A percentile compares a stretch with the other conserved stretches of the same genome.
Conservation (phyloP, 164 flowering plant genomes). For the Magnolia sinica region DNA sequence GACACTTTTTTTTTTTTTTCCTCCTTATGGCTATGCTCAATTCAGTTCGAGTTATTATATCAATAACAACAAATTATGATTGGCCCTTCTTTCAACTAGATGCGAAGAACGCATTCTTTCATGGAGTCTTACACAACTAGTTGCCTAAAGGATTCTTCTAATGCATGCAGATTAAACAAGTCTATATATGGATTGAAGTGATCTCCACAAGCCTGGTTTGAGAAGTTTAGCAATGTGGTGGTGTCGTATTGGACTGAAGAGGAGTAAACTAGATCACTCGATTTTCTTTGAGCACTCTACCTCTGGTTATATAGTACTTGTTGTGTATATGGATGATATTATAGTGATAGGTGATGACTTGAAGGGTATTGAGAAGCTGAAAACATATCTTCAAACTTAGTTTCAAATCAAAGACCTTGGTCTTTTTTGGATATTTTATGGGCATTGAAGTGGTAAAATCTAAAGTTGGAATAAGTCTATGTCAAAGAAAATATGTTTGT, state of each 20-base stretch:
- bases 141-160: background rate
- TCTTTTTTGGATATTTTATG: no score
- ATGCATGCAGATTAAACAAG: background rate
- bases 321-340: background rate
- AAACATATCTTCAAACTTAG: background rate
- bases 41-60: background rate
- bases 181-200: background rate
- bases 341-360: background rate
- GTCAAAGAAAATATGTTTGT: background rate
- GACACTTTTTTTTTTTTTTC: background rate
- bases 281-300: background rate
- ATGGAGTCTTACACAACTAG: background rate
- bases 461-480: background rate
- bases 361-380: background rate
- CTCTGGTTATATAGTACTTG: background rate
- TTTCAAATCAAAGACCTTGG: background rate
- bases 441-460: background rate
- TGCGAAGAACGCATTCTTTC: background rate
- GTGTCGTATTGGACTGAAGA: background rate
- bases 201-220: background rate
- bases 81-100: background rate
- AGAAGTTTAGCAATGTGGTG: background rate
- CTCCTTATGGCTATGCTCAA: background rate
- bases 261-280: background rate
- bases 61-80: background rate